phyloP scores from a whole-genome alignment of 2,329 filamentous ascomycete genomes.

The Colletotrichum incanum region DNA sequence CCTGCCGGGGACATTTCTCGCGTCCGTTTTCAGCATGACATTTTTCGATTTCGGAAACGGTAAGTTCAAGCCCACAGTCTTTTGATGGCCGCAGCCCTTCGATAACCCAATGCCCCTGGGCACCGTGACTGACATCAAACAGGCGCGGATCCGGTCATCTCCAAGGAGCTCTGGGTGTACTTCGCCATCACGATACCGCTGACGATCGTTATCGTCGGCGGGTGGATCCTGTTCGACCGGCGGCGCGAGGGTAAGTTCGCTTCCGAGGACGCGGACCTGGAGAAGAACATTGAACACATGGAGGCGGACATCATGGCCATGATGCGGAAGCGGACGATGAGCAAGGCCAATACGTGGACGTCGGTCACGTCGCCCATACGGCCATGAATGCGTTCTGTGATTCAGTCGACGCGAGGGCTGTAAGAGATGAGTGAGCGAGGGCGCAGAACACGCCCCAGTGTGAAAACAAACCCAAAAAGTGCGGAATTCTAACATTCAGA shows the following conservation, averaged over 20 bases:
- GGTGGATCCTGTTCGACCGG: conserved; percentile 70
- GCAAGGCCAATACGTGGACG: conserved; percentile 70
- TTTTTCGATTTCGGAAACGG: conserved; percentile 75
- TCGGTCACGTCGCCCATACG: conserved; percentile 53
- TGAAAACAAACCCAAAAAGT: neutral
- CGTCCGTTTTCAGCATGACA: conserved; percentile 77
- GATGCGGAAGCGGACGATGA: conserved; percentile 71
- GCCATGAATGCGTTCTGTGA: conserved; percentile 17
- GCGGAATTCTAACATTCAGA: conserved; percentile 24
- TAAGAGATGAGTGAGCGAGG: neutral
- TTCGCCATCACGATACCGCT: conserved; percentile 74
- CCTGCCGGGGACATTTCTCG: conserved; percentile 73
- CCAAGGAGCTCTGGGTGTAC: conserved; percentile 73
- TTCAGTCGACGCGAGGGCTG: conserved; percentile 4
- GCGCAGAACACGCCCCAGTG: neutral
- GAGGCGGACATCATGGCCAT: conserved; percentile 71
- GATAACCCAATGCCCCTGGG: neutral
- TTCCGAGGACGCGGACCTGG: conserved; percentile 66
- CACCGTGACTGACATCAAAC: conserved; percentile 18
- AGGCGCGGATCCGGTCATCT: conserved; percentile 61
- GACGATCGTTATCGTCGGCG: conserved; percentile 67
- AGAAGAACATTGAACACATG: conserved; percentile 70
- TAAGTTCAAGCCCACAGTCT: conserved; percentile 46
- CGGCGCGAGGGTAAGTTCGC: conserved; percentile 65
- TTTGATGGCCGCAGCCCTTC: neutral